A percentile compares a stretch with the other conserved stretches of the same genome.
Evolutionary conservation across 2,329 filamentous ascomycete genomes (phyloP).

Genomic region (Fusarium nelsonii): DNA sequence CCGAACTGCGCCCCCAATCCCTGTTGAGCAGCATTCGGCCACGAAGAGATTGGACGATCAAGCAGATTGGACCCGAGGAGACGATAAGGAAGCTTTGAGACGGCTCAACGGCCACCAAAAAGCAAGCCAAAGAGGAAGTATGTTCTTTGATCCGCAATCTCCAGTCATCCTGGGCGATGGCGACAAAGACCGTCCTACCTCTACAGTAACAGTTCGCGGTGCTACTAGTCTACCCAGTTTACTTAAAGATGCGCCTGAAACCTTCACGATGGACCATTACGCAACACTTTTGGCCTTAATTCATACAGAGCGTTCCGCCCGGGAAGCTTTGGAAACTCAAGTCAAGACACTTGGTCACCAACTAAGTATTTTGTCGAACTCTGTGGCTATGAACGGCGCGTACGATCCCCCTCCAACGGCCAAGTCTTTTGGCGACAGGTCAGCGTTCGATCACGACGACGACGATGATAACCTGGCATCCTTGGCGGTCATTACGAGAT

Average conservation of each 20-base stretch:
- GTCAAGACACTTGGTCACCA: slow-evolving; percentile 66
- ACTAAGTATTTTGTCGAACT: slow-evolving; percentile 61
- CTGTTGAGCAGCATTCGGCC: slow-evolving; percentile 36
- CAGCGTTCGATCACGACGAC: slow-evolving; percentile 59
- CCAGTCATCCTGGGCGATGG: slow-evolving; percentile 7
- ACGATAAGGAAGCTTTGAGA: slow-evolving; percentile 21
- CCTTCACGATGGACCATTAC: slow-evolving; percentile 61
- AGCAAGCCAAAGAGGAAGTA: slow-evolving; percentile 57
- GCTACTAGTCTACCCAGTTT: slow-evolving; percentile 60
- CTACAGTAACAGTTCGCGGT: slow-evolving; percentile 63
- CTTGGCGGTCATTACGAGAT: slow-evolving; percentile 28
- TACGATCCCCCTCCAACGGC: slow-evolving; percentile 52
- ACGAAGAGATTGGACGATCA: slow-evolving; percentile 1
- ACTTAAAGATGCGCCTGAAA: slow-evolving; percentile 49
- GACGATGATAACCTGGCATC: slow-evolving; percentile 54
- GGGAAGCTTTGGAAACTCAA: slow-evolving; percentile 67
- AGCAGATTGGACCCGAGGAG: slow-evolving; percentile 1
- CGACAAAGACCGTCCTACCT: slow-evolving; percentile 54
- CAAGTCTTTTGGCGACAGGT: slow-evolving; percentile 54
- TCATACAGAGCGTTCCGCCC: slow-evolving; percentile 67
- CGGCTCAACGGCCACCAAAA: slow-evolving; percentile 50
- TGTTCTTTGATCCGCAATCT: slow-evolving; percentile 53
- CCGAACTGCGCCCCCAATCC: slow-evolving; percentile 44
- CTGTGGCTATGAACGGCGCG: slow-evolving; percentile 35
- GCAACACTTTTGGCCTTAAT: slow-evolving; percentile 64